Percentiles rank a stretch among this genome's conserved stretches.
phyloP scores from a whole-genome alignment of 2,329 filamentous ascomycete species.

The Fusarium brevicatenulatum region DNA sequence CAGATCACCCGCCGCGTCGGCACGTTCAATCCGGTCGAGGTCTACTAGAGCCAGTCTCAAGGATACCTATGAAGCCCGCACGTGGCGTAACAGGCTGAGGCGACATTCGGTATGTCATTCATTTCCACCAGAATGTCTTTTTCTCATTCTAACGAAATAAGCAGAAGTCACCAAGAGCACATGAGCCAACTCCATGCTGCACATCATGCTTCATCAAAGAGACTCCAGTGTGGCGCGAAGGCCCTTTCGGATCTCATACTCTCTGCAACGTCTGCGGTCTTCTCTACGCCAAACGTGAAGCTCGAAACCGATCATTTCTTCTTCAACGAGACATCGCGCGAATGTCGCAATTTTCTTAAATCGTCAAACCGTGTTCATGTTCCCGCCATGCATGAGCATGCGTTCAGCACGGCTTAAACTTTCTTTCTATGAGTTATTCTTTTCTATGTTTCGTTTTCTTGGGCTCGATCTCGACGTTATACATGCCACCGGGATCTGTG shows the following conservation, averaged over 20 bases:
- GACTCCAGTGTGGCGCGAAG: slow-evolving; percentile 19
- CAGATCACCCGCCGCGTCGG: neutral
- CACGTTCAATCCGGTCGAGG: neutral
- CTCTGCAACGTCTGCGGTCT: slow-evolving; percentile 22
- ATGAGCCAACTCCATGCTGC: slow-evolving; percentile 2
- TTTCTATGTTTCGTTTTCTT: neutral
- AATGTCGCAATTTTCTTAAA: neutral
- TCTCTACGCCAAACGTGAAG: slow-evolving; percentile 11
- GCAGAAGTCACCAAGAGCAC: neutral
- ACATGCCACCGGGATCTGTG: neutral
- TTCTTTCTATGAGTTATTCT: accelerated
- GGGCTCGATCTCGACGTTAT: neutral
- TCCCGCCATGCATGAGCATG: neutral
- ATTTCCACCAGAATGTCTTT: neutral
- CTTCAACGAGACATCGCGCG: neutral
- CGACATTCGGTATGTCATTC: slow-evolving; percentile 7
- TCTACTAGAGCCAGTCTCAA: neutral
- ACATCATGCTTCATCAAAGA: slow-evolving; percentile 24
- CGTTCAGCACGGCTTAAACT: neutral
- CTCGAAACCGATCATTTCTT: neutral
- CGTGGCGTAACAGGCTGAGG: slow-evolving; percentile 19
- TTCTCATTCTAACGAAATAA: neutral
- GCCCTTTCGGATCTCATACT: slow-evolving; percentile 18
- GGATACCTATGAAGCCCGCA: slow-evolving; percentile 20
- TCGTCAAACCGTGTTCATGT: no score